These are phyloP conservation scores for Mycosphaerella sp. DNA, from an alignment of 2,329 filamentous ascomycete species.

Conservation along the genomic window DNA sequence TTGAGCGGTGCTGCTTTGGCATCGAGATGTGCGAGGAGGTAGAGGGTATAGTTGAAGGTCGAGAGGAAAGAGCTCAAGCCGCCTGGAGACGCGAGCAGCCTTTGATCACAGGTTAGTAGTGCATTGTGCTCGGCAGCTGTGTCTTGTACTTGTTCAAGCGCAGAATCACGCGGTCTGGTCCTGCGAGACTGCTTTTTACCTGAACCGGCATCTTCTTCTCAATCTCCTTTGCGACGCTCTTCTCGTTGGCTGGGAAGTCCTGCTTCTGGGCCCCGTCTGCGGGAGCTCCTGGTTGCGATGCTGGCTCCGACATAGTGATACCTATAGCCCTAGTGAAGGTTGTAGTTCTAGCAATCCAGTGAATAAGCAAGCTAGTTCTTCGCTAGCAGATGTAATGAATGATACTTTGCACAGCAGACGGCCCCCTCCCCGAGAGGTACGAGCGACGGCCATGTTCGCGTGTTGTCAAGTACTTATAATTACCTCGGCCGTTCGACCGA, in stretches of 20 bases:
- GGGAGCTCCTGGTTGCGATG: constrained; percentile 34
- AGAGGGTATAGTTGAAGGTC: constrained; percentile 44
- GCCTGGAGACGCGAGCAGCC: constrained; percentile 40
- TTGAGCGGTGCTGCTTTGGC: constrained; percentile 35
- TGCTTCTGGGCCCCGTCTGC: constrained; percentile 30
- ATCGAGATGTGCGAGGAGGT: constrained; percentile 41
- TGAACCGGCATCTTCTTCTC: constrained; percentile 26
- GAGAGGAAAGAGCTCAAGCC: constrained; percentile 42
- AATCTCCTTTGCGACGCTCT: constrained; percentile 28
- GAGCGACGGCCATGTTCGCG: neutral
- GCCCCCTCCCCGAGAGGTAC: neutral
- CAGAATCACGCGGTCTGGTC: constrained; percentile 37
- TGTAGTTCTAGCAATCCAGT: neutral
- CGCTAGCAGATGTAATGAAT: no score
- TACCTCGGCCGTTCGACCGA: constrained; percentile 15
- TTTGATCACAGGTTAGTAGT: constrained; percentile 19
- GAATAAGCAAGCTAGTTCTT: no score
- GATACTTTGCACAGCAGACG: neutral
- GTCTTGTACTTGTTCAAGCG: constrained; percentile 41
- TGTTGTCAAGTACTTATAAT: neutral
- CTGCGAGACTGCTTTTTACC: constrained; percentile 28
- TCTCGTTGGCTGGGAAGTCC: constrained; percentile 27
- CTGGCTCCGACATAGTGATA: constrained; percentile 34
- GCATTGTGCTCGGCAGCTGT: neutral
- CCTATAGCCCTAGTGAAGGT: neutral